Evolutionary conservation across 2,329 filamentous ascomycete genomes (phyloP), one percentile per base, ranked within the genome.

Genomic region (Cyclaneusma minus): DNA sequence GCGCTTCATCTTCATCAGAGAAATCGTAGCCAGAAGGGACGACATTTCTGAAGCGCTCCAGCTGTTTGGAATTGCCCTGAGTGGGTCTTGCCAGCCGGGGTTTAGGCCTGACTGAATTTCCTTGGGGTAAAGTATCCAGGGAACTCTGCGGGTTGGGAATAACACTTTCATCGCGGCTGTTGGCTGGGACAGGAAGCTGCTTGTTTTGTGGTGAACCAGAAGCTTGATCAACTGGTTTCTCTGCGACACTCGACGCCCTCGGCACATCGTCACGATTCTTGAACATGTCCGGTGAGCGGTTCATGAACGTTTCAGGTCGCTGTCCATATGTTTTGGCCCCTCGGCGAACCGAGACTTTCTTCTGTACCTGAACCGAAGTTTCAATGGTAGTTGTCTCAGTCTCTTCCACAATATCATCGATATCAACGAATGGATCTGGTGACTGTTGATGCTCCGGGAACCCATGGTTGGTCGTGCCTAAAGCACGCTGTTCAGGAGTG

Each of bases 1-100:
- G 25, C 19, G 35, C 33, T 15, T 43, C 38, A 10, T 55, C 50
- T 6, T 55, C 51, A 28, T 55, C 51, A 1, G 51, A 55, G 29
- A 54, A 54, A 8, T 32, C 38, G 28, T 46, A 45, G 12, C 36
- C 34, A 7, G 41, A 34, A 27, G 44, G 38, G 17, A 43, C 16
- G 7, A 13, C 16, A 22, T 42, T 43, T 12, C 13, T 15, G 19
- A 33, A 30, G 4, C 11, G 13, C 16, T 21, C 21, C n/a, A n/a
- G n/a, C n/a, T n/a, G n/a, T n/a, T n/a, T n/a, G n/a, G n/a, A n/a
- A n/a, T n/a, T n/a, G n/a, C n/a, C n/a, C n/a, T n/a, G n/a, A n/a
- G n/a, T n/a, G n/a, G n/a, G n/a, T n/a, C n/a, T n/a, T n/a, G n/a
- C n/a, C n/a, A n/a, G 14, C 18, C 30, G 24, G 27, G 16, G 13